Evolutionary conservation across 2,329 filamentous ascomycete species (phyloP), one percentile per base, ranked within the genome.

Genomic region (Rhynchosporium graminicola): DNA sequence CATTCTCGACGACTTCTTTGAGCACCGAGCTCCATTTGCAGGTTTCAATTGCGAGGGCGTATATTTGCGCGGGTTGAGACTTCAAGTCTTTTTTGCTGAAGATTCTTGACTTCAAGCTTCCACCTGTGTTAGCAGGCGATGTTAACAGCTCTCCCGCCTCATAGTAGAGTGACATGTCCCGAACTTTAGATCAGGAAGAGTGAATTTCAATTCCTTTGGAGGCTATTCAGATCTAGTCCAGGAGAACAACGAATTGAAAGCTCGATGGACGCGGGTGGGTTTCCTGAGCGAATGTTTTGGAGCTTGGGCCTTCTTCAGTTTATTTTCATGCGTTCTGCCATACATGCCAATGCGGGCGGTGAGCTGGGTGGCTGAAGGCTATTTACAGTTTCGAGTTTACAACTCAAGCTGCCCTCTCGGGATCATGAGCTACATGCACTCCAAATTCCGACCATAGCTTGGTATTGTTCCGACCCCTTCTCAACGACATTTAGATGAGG

Each of bases 21-120:
- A 99, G 78, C 2, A 97, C 82, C 3, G 80, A 75, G 70, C 93
- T 95, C 91, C 94, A 97, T 86, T 97, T 98, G 69, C 89, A 87
- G 1, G 91, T 87, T 76, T 98, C 93, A 28, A 89, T 84, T 28
- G 92, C 89, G 42, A 99, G 80, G 8, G 95, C 95, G 74, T 95
- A 98, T 7, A 98, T 80, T 73, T 96, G 91, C 10, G 88, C 87
- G 0, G 89, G 88, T 2, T 88, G 84, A 15, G 90, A 92, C 73
- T 94, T 96, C 68, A 92, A 77, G 7, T 82, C 80, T 70, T 89
- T 89, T 65, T 87, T 88, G 63, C 82, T 80, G 76, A 95, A 98
- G 50, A 98, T 86, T 42, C 91, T 83, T 7, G 92, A 91, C 76
- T 96, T 97, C 67, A 98, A 82, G 31, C 91, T 97, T 20, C 91